Percentiles rank a stretch among this genome's conserved stretches.
Conservation (phyloP, 768 basidiomycete species). For the Boletus huronensis region DNA sequence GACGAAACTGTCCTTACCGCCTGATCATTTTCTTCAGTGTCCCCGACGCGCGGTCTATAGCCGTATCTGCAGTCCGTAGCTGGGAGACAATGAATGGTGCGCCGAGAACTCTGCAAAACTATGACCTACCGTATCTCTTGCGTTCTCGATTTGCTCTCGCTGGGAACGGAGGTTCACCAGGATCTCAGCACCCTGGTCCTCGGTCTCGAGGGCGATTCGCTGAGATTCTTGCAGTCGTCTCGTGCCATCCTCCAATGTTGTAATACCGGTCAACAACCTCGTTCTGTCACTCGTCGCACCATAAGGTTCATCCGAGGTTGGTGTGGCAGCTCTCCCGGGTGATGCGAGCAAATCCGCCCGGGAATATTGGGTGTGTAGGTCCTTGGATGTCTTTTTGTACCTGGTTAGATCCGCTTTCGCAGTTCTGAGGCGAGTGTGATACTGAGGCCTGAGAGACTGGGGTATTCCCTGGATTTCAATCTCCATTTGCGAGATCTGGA, state of each 20-base stretch:
- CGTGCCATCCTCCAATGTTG: slow-evolving; percentile 79
- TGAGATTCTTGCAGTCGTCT: slow-evolving; percentile 87
- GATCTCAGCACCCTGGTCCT: slow-evolving; percentile 93
- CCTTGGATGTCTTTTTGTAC: slow-evolving; percentile 80
- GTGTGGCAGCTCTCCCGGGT: slow-evolving; percentile 31
- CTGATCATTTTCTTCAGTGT: slow-evolving; percentile 95
- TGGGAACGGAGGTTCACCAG: slow-evolving; percentile 79
- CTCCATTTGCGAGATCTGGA: slow-evolving; percentile 97
- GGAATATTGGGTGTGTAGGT: slow-evolving; percentile 63
- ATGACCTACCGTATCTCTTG: slow-evolving; percentile 74
- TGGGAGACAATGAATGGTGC: slow-evolving; percentile 27
- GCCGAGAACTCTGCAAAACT: neutral
- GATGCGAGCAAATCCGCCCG: slow-evolving; percentile 76
- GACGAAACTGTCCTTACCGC: slow-evolving; percentile 53
- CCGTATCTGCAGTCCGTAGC: slow-evolving; percentile 82
- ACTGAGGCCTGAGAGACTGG: slow-evolving; percentile 73
- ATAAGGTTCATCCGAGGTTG: slow-evolving; percentile 78
- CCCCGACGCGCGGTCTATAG: slow-evolving; percentile 87
- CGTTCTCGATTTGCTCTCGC: slow-evolving; percentile 91
- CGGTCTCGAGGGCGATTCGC: slow-evolving; percentile 91
- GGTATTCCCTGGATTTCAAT: slow-evolving; percentile 96
- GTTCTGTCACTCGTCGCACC: slow-evolving; percentile 67
- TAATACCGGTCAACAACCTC: slow-evolving; percentile 73
- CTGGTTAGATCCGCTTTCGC: slow-evolving; percentile 73
- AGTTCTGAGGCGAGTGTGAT: slow-evolving; percentile 68